Conservation (phyloP, 345 rosid species). For the Noccaea caerulescens region DNA sequence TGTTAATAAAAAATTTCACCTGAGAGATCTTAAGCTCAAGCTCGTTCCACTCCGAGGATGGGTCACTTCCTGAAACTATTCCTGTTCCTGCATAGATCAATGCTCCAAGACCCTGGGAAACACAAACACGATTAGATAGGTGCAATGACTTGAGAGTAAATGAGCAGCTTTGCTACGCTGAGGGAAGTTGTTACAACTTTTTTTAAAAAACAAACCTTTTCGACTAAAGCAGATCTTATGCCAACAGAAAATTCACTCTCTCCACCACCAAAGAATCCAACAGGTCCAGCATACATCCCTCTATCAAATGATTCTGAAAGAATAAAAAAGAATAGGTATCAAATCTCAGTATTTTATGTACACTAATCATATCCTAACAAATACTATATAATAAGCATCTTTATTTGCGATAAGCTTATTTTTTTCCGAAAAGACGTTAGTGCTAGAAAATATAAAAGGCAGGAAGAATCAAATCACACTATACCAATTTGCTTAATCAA, state of each 20-base stretch:
- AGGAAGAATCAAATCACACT: constrained; percentile 14
- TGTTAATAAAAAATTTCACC: constrained; percentile 45
- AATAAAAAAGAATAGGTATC: constrained; percentile 4
- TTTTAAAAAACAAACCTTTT: constrained; percentile 51
- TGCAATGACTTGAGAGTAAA: constrained; percentile 17
- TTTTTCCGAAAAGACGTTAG: constrained; percentile 8
- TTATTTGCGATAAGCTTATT: neutral
- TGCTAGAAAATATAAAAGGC: neutral
- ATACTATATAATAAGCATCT: constrained; percentile 11
- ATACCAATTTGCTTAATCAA: constrained; percentile 81
- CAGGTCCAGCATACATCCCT: constrained; percentile 96
- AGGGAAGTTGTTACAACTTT: neutral
- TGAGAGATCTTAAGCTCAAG: constrained; percentile 91
- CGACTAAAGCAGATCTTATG: constrained; percentile 83
- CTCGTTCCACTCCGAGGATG: constrained; percentile 86
- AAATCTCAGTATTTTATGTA: constrained; percentile 5
- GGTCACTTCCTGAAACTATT: constrained; percentile 81
- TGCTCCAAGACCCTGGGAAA: constrained; percentile 70
- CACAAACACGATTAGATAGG: constrained; percentile 12
- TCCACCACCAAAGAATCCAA: constrained; percentile 96
- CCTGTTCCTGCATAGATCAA: constrained; percentile 87
- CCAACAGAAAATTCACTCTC: constrained; percentile 96
- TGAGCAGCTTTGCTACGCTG: constrained; percentile 4
- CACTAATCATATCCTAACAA: constrained; percentile 17
- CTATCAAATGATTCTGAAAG: constrained; percentile 77